phyloP scores from a whole-genome alignment of 805 yeast species.

The Barnettozyma siamensis region DNA sequence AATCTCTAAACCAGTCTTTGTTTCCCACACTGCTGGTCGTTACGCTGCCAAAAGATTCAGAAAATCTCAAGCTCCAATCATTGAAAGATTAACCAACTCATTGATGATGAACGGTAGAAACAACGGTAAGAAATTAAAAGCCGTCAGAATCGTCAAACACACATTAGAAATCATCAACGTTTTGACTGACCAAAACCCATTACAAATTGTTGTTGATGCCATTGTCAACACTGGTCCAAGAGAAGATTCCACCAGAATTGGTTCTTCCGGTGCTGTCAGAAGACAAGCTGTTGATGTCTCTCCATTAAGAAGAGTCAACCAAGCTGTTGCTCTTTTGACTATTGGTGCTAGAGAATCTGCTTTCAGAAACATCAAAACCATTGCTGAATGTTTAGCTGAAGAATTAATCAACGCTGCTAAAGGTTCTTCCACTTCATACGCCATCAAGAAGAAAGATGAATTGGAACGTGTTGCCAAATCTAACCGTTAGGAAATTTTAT shows the following conservation, averaged over 20 bases:
- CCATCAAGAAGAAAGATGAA: slow-evolving; percentile 99
- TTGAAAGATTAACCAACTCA: slow-evolving; percentile 99
- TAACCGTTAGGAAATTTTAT: slow-evolving; percentile 77
- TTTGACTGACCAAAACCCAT: slow-evolving; percentile 98
- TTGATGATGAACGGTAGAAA: slow-evolving; percentile 99
- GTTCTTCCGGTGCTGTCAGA: slow-evolving; percentile 99
- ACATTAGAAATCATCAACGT: slow-evolving; percentile 96
- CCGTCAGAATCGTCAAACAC: slow-evolving; percentile 99
- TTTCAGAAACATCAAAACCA: slow-evolving; percentile 99
- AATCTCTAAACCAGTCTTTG: slow-evolving; percentile 95
- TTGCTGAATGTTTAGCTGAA: slow-evolving; percentile 99
- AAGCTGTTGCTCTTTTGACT: slow-evolving; percentile 95
- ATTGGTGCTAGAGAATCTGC: slow-evolving; percentile 99
- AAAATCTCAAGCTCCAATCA: slow-evolving; percentile 99
- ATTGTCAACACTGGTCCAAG: slow-evolving; percentile 99
- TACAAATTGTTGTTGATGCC: slow-evolving; percentile 98
- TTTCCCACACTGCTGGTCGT: slow-evolving; percentile 99
- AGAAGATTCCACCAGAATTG: slow-evolving; percentile 99
- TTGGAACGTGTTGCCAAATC: slow-evolving; percentile 99
- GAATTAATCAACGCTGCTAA: slow-evolving; percentile 99
- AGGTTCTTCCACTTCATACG: slow-evolving; percentile 99
- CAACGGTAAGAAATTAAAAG: slow-evolving; percentile 99
- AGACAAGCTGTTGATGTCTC: slow-evolving; percentile 99
- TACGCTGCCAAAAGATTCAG: slow-evolving; percentile 99
- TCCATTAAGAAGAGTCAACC: slow-evolving; percentile 99